A percentile compares a stretch with the other conserved stretches of the same genome.
These are phyloP conservation scores for Ophiostoma populinum DNA, from an alignment of 2,329 filamentous ascomycete genomes.

Conservation along the genomic window DNA sequence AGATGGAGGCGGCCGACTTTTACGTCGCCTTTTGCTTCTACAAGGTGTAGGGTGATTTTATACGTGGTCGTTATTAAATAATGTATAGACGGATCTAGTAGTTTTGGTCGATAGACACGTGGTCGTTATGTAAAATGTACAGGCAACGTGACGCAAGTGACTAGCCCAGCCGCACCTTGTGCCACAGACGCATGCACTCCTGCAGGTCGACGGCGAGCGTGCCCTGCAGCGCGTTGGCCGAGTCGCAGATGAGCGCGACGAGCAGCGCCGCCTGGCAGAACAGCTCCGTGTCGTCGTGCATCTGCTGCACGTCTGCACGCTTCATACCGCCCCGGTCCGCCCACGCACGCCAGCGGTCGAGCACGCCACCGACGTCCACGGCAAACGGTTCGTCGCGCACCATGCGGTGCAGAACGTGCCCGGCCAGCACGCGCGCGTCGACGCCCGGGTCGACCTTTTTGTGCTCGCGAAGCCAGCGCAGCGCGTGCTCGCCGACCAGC, in stretches of 20 bases:
- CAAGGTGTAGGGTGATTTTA: conserved; percentile 47
- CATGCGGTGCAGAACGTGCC: conserved; percentile 33
- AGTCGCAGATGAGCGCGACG: conserved; percentile 29
- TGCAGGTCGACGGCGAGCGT: conserved; percentile 34
- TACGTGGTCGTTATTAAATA: not conserved
- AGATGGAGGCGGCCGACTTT: conserved; percentile 83
- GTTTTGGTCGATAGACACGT: too few species aligned
- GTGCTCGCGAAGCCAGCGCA: conserved; percentile 25
- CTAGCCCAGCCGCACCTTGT: conserved; percentile 33
- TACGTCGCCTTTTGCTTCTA: conserved; percentile 96
- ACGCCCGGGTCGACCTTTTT: not conserved
- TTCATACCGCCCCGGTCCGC: conserved; percentile 37
- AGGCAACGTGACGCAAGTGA: too few species aligned
- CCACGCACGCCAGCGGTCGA: conserved; percentile 37
- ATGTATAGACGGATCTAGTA: too few species aligned
- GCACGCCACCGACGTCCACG: conserved; percentile 21
- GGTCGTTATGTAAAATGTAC: too few species aligned
- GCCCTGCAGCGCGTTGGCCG: conserved; percentile 27
- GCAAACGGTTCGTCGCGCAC: conserved; percentile 30
- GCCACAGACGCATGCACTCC: conserved; percentile 37
- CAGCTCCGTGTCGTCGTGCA: conserved; percentile 21
- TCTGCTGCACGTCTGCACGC: conserved; percentile 22
- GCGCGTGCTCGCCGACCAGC: conserved; percentile 26
- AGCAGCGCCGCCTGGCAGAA: conserved; percentile 33
- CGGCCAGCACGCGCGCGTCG: conserved; percentile 24